Evolutionary conservation across 345 rosid species (phyloP).

Genomic region (Noccaea bulbosa): DNA sequence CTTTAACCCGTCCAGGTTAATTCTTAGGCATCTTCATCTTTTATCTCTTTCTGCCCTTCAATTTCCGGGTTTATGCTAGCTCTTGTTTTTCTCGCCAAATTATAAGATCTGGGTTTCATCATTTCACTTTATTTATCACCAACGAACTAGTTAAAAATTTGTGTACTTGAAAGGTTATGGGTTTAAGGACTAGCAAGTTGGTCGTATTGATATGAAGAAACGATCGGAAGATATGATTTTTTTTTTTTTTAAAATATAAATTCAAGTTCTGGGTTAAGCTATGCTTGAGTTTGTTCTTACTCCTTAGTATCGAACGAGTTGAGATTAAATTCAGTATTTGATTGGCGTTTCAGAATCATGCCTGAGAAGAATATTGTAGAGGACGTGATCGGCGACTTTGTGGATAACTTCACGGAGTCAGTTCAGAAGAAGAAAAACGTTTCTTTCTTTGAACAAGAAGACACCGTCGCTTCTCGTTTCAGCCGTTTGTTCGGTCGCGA

Average conservation of each 20-base stretch:
- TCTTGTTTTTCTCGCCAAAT: background rate
- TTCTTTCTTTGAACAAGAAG: constrained; percentile 67
- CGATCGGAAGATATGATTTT: constrained; percentile 28
- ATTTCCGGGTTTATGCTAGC: constrained; percentile 1
- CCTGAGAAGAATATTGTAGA: constrained; percentile 73
- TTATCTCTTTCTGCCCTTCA: constrained; percentile 26
- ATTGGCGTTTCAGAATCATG: constrained; percentile 57
- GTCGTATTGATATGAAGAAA: constrained; percentile 3
- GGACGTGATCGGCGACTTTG: constrained; percentile 55
- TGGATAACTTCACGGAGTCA: constrained; percentile 64
- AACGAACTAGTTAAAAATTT: background rate
- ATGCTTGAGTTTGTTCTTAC: constrained; percentile 16
- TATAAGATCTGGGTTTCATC: constrained; percentile 31
- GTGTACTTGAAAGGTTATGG: constrained; percentile 11
- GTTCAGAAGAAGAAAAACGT: constrained; percentile 65
- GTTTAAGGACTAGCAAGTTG: background rate
- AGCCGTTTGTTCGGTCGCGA: constrained; percentile 82
- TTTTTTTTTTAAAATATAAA: background rate
- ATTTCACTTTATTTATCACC: constrained; percentile 24
- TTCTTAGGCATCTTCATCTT: background rate
- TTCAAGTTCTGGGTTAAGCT: background rate
- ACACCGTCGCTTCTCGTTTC: constrained; percentile 59
- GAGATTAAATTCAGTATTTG: background rate
- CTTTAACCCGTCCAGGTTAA: constrained; percentile 31
- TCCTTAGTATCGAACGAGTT: background rate